Evolutionary conservation across 306 rosid genomes (phyloP), one percentile per base, ranked within the genome.

Genomic region (Morella rubra): DNA sequence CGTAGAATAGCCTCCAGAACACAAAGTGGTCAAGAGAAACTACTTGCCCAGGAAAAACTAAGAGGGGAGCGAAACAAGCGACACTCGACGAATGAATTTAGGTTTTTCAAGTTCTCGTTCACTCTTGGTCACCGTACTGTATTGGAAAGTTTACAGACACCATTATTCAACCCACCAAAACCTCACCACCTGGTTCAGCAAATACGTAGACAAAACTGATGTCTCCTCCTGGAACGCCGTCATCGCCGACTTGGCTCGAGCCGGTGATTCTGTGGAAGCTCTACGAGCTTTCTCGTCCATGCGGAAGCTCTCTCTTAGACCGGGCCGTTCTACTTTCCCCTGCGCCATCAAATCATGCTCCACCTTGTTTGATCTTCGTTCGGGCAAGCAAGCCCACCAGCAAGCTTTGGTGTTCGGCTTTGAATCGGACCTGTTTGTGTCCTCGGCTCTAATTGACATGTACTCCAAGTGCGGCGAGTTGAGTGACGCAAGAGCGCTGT

Each of bases 281-380:
- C 52, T 49, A 9, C 52, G 86, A 7, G 97, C 97, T 19, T 91
- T 93, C 82, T 85, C 78, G 5, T 90, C 90, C 24, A 82, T 89
- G 96, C 96, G 97, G 8, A 93, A 77, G 90, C 96, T 90, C 51
- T 88, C 88, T 55, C 90, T 93, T 55, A 52, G 19, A 27, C 97
- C 96, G 27, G 86, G 75, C 79, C 91, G 90, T 74, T 87, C 93
- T 79, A 73, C 91, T 24, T 88, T 91, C 70, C 98, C 97, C 13
- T 93, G 97, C 80, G 76, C 96, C 81, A 78, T 91, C 71, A 93
- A 93, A 76, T 90, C 98, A 15, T 93, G 96, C 50, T 86, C 98
- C 6, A 79, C 94, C 6, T 81, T 93, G 73, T 79, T 50, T 56
- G 97, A 93, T 60, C 87, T 93, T 74, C 81, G 79, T 37, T 77